These are phyloP conservation scores for Fraxinus paxiana DNA, from an alignment of 305 asterid genomes.

Conservation along the genomic window DNA sequence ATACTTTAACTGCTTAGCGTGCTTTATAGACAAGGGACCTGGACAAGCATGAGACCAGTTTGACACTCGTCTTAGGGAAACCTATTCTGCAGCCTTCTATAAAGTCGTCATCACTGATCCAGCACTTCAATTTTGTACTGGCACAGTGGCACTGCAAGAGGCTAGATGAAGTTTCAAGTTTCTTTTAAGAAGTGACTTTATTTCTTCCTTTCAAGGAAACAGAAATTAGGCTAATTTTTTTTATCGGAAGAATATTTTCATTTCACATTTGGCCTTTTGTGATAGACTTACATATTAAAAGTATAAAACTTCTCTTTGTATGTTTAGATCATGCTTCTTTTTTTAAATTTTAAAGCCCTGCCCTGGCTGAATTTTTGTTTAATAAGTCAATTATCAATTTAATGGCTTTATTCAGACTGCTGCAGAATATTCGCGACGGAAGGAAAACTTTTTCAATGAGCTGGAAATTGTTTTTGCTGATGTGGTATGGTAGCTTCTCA, in stretches of 20 bases:
- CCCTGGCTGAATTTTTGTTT: neutral
- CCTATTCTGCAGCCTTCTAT: neutral
- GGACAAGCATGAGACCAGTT: neutral
- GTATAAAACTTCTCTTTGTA: neutral
- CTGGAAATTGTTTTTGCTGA: constrained; percentile 86
- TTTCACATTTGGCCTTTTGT: neutral
- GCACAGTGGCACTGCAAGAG: neutral
- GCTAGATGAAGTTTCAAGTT: neutral
- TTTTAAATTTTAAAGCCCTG: neutral
- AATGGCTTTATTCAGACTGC: constrained; percentile 56
- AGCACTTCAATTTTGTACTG: neutral
- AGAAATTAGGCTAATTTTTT: neutral
- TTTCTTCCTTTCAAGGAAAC: neutral
- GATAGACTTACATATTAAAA: neutral
- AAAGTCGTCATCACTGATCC: neutral
- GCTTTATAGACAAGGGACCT: neutral
- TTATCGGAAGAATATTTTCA: neutral
- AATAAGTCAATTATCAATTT: constrained; percentile 4
- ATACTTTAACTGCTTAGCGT: neutral
- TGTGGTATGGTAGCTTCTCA: constrained; percentile 54
- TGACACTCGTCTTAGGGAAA: neutral
- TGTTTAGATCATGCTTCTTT: neutral
- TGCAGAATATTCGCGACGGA: constrained; percentile 81
- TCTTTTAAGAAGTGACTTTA: neutral
- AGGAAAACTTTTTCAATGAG: constrained; percentile 92